These are phyloP conservation scores for Elymus sibiricus DNA, from an alignment of 176 grass and related monocot genomes.

Conservation along the genomic window DNA sequence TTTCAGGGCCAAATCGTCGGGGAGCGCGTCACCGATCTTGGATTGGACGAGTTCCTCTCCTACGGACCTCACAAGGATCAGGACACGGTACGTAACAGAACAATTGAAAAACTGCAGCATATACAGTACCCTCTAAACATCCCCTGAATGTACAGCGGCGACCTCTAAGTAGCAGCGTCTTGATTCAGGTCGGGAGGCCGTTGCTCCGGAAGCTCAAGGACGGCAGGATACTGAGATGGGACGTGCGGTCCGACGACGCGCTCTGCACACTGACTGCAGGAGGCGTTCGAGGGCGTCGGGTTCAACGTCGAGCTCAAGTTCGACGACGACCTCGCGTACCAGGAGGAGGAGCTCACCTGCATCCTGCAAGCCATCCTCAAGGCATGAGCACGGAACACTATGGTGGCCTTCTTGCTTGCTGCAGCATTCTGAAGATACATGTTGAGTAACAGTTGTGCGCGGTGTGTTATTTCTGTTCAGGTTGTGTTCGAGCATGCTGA, in stretches of 20 bases:
- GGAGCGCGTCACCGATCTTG: conserved; percentile 55
- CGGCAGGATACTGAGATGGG: conserved; percentile 58
- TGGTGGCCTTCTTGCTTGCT: not conserved
- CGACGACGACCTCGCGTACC: conserved; percentile 47
- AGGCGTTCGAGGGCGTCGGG: conserved; percentile 57
- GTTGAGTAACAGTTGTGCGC: not conserved
- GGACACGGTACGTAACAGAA: conserved; percentile 32
- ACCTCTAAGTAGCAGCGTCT: not conserved
- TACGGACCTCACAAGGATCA: conserved; percentile 62
- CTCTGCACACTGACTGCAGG: conserved; percentile 65
- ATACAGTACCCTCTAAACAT: too few species aligned
- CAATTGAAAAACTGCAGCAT: not conserved
- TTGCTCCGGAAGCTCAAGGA: conserved; percentile 74
- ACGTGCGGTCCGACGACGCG: conserved; percentile 43
- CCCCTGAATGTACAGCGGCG: too few species aligned
- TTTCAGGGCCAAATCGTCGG: conserved; percentile 49
- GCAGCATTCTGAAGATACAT: not conserved
- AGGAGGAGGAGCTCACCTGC: conserved; percentile 39
- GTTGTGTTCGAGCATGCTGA: conserved; percentile 46
- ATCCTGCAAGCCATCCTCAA: conserved; percentile 38
- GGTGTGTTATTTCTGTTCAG: not conserved
- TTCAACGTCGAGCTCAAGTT: conserved; percentile 93
- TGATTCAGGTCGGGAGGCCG: conserved; percentile 46
- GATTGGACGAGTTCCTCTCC: conserved; percentile 59
- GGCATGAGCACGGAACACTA: conserved; percentile 16